Evolutionary conservation across 2,329 filamentous ascomycete species (phyloP).

Genomic region (Hansfordia pulvinata): DNA sequence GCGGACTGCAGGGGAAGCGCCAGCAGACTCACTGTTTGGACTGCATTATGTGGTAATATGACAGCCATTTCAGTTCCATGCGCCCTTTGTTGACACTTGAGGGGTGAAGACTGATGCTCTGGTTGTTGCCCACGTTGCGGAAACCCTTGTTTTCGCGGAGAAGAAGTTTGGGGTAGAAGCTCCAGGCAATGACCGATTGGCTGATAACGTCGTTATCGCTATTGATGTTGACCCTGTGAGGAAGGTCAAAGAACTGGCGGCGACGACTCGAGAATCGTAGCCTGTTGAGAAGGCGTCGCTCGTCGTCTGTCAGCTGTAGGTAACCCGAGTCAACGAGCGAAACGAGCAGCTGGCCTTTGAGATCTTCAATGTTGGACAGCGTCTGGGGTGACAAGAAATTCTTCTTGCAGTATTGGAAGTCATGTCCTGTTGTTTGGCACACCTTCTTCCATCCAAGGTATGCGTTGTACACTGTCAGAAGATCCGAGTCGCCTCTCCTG

Average conservation of each 20-base stretch:
- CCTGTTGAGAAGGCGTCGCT: constrained; percentile 55
- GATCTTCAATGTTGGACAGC: constrained; percentile 81
- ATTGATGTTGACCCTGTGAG: constrained; percentile 58
- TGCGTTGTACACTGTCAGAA: constrained; percentile 87
- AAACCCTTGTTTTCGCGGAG: constrained; percentile 71
- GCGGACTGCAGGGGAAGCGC: constrained; percentile 3
- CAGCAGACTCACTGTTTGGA: constrained; percentile 51
- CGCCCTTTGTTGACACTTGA: constrained; percentile 75
- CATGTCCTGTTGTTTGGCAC: constrained; percentile 58
- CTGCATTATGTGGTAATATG: constrained; percentile 97
- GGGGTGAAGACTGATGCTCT: constrained; percentile 74
- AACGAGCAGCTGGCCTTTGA: constrained; percentile 82
- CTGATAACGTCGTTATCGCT: constrained; percentile 70
- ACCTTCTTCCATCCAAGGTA: constrained; percentile 81
- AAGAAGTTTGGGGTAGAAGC: constrained; percentile 90
- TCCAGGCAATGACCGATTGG: constrained; percentile 77
- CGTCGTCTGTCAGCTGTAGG: constrained; percentile 58
- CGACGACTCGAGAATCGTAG: constrained; percentile 55
- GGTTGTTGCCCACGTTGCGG: constrained; percentile 87
- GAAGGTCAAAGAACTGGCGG: constrained; percentile 70
- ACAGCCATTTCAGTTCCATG: constrained; percentile 63
- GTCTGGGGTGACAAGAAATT: constrained; percentile 88
- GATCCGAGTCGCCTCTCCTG: constrained; percentile 76
- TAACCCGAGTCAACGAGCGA: constrained; percentile 79
- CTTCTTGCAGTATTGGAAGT: constrained; percentile 86